A percentile compares a stretch with the other conserved stretches of the same genome.
Conservation (phyloP, 805 yeast species). For the Kuraishia floccosa region DNA sequence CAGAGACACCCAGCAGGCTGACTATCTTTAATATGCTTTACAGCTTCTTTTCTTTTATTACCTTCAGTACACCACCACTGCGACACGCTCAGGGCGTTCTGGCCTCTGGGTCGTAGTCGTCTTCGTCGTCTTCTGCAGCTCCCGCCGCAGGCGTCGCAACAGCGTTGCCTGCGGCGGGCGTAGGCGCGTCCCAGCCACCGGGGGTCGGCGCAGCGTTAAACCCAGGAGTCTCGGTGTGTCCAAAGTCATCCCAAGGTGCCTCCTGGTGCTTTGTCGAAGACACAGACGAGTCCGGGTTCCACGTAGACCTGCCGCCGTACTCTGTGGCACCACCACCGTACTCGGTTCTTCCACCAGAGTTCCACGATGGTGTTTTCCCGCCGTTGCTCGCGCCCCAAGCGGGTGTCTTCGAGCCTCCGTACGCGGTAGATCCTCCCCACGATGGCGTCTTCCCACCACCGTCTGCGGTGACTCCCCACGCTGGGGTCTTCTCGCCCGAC, state of each 20-base stretch:
- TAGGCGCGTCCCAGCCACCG: slow-evolving; percentile 35
- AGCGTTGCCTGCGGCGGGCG: slow-evolving; percentile 23
- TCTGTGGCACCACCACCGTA: slow-evolving; percentile 38
- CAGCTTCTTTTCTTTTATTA: no score
- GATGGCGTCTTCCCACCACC: slow-evolving; percentile 21
- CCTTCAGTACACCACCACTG: no score
- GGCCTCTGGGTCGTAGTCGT: slow-evolving; percentile 9
- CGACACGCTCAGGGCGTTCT: slow-evolving; percentile 2
- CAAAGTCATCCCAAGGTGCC: slow-evolving; percentile 29
- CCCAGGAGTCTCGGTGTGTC: slow-evolving; percentile 15
- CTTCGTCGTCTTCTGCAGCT: slow-evolving; percentile 9
- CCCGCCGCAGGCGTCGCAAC: slow-evolving; percentile 5
- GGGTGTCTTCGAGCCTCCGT: slow-evolving; percentile 39
- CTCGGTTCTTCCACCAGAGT: slow-evolving; percentile 21
- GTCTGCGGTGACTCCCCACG: slow-evolving; percentile 20
- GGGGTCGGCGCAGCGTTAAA: slow-evolving; percentile 20
- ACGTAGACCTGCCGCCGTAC: slow-evolving; percentile 28
- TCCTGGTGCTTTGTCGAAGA: slow-evolving; percentile 9
- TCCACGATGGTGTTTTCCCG: slow-evolving; percentile 18
- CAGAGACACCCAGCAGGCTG: no score
- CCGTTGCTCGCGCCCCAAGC: slow-evolving; percentile 43
- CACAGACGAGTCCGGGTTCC: slow-evolving; percentile 20
- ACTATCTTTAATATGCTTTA: no score
- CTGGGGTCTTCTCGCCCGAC: slow-evolving; percentile 17
- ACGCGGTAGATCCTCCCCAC: slow-evolving; percentile 15